Conservation (phyloP, 768 basidiomycete species). For the Pholiota conissans region DNA sequence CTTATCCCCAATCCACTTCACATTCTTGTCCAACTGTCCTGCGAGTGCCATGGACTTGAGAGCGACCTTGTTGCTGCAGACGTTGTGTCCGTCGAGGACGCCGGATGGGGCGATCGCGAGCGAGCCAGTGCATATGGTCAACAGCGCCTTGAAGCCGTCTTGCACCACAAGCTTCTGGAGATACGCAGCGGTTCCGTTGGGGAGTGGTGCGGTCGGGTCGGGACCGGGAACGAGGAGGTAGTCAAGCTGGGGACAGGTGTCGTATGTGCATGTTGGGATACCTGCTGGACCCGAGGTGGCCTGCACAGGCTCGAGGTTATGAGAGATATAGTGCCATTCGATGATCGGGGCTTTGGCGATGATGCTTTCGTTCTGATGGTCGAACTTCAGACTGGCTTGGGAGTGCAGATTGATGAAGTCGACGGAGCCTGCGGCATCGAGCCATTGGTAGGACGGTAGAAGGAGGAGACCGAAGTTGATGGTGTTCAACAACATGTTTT, state of each 20-base stretch:
- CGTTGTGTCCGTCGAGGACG: constrained; percentile 23
- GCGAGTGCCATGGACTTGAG: constrained; percentile 10
- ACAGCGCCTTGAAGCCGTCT: constrained; percentile 20
- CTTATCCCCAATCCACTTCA: constrained; percentile 29
- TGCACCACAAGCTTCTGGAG: constrained; percentile 15
- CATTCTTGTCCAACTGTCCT: constrained; percentile 19
- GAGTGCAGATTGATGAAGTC: constrained; percentile 26
- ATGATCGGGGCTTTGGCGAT: constrained; percentile 20
- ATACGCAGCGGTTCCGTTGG: constrained; percentile 16
- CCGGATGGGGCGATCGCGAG: constrained; percentile 22
- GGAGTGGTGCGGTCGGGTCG: constrained; percentile 11
- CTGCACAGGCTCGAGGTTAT: constrained; percentile 12
- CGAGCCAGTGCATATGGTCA: constrained; percentile 26
- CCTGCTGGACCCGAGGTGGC: constrained; percentile 10
- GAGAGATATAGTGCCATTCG: constrained; percentile 25
- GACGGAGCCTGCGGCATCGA: constrained; percentile 25
- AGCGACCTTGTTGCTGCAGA: constrained; percentile 23
- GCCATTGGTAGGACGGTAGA: constrained; percentile 23
- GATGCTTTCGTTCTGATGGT: background rate
- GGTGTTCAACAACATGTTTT: no score
- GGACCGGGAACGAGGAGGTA: constrained; percentile 27
- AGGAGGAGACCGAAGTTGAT: constrained; percentile 21
- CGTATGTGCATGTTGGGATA: no score
- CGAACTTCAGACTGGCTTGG: background rate
- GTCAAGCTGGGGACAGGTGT: constrained; percentile 18